Evolutionary conservation across 1,139 yeast genomes (phyloP).

Genomic region (Magnusiomyces suaveolens): DNA sequence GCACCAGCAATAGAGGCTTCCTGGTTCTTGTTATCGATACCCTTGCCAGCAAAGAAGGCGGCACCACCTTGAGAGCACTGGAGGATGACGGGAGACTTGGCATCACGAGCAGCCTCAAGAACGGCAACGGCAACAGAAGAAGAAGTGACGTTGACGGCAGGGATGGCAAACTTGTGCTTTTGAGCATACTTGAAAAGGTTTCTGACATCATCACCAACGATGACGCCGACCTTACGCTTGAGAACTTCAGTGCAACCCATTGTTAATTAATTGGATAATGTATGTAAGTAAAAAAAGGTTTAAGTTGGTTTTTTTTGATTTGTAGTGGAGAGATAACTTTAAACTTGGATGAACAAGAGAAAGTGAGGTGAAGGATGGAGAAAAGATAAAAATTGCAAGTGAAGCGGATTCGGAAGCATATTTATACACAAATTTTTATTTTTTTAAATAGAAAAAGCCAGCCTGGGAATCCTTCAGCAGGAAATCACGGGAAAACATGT

Average conservation of each 20-base stretch:
- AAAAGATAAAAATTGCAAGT: too few species aligned
- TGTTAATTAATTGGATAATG: not conserved
- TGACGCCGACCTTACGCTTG: conserved; percentile 90
- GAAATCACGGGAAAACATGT: too few species aligned
- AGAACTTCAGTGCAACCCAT: conserved; percentile 49
- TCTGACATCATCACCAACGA: conserved; percentile 96
- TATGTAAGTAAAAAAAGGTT: not conserved
- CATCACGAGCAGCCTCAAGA: conserved; percentile 96
- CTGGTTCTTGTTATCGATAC: conserved; percentile 89
- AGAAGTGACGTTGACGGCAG: conserved; percentile 96
- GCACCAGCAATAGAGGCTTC: conserved; percentile 91
- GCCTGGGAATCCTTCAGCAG: too few species aligned
- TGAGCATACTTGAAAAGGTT: conserved; percentile 85
- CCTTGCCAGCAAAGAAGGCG: conserved; percentile 99
- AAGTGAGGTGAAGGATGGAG: too few species aligned
- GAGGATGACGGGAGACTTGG: conserved; percentile 88
- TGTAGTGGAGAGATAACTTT: too few species aligned
- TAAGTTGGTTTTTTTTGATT: too few species aligned
- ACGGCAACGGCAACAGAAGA: conserved; percentile 96
- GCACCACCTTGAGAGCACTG: conserved; percentile 99
- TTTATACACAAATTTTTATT: too few species aligned
- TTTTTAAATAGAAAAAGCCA: too few species aligned
- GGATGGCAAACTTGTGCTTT: conserved; percentile 89
- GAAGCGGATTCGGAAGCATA: too few species aligned
- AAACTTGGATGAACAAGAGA: too few species aligned